Conservation (phyloP, 2,329 filamentous ascomycete genomes). For the Aspergillus quadricinctus region DNA sequence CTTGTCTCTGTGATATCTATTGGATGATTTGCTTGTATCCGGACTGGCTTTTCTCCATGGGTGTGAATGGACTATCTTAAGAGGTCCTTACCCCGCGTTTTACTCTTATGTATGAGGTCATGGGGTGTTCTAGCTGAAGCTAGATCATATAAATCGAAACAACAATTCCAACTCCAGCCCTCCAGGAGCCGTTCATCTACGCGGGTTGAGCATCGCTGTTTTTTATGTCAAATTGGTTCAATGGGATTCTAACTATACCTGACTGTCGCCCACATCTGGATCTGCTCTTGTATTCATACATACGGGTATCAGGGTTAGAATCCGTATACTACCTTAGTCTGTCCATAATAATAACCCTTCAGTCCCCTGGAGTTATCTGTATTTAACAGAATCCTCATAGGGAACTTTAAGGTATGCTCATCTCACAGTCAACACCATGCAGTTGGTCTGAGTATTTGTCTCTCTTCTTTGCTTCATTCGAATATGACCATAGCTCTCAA, state of each 20-base stretch:
- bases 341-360: neutral
- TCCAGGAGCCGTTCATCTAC: neutral
- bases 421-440: neutral
- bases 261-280: neutral
- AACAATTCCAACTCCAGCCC: neutral
- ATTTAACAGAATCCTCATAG: neutral
- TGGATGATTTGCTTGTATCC: neutral
- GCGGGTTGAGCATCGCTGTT: neutral
- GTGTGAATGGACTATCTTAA: neutral
- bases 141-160: neutral
- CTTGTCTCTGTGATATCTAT: neutral
- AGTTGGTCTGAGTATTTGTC: neutral
- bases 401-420: neutral
- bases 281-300: neutral
- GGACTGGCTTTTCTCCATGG: neutral
- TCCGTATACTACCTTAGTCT: neutral
- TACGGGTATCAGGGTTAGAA: neutral
- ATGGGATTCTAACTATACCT: neutral
- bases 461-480: neutral
- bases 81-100: neutral
- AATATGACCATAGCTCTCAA: neutral
- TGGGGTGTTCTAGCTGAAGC: neutral
- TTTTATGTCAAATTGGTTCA: neutral
- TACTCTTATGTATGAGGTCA: neutral
- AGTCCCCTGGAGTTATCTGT: neutral